Conservation (phyloP, 306 rosid species). For the Gastrolobium bilobum region DNA sequence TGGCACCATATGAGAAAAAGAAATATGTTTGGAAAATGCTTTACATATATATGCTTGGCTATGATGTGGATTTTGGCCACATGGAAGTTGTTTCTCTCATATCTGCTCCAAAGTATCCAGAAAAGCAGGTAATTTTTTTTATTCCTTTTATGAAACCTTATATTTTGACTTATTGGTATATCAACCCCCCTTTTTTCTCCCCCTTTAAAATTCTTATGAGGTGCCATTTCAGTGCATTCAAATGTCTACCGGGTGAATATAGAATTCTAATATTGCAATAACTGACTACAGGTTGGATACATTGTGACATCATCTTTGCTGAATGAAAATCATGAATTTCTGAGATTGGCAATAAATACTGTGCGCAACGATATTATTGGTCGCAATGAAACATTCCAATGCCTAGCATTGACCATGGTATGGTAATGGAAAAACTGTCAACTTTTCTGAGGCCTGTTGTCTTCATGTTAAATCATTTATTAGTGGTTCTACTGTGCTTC, state of each 20-base stretch:
- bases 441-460: constrained; percentile 22
- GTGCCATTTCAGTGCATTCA: not conserved
- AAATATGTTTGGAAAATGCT: constrained; percentile 94
- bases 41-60: constrained; percentile 77
- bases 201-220: not conserved
- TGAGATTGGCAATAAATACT: constrained; percentile 86
- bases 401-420: constrained; percentile 88
- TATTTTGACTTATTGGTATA: not conserved
- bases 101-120: constrained; percentile 90
- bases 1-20: constrained; percentile 80
- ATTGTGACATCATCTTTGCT: constrained; percentile 81
- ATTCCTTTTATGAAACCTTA: not conserved
- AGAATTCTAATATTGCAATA: constrained; percentile 36
- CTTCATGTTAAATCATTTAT: constrained; percentile 3
- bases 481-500: not conserved
- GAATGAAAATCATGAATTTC: constrained; percentile 85
- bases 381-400: constrained; percentile 81
- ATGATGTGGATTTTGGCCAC: constrained; percentile 90
- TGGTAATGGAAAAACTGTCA: constrained; percentile 43
- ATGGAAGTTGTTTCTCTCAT: constrained; percentile 90
- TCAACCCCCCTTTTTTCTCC: not conserved
- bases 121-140: constrained; percentile 67
- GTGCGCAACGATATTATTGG: constrained; percentile 83
- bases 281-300: constrained; percentile 79
- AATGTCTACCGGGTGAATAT: constrained; percentile 20